phyloP scores from a whole-genome alignment of 2,329 filamentous ascomycete genomes.

The Alternaria ethzedia region DNA sequence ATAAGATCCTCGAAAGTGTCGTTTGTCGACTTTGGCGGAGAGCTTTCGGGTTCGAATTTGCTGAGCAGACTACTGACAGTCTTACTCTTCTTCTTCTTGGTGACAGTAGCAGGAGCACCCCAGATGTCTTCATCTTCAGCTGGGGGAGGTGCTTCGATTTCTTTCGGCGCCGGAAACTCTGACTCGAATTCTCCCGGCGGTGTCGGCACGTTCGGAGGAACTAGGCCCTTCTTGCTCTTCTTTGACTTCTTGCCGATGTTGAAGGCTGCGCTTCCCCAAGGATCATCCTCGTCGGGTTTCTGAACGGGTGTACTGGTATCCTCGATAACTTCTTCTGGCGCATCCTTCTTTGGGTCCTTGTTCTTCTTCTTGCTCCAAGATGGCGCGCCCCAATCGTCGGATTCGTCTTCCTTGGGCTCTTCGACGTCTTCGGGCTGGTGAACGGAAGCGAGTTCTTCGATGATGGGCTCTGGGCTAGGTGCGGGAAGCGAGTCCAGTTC shows the following conservation, averaged over 20 bases:
- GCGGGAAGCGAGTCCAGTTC: constrained; percentile 44
- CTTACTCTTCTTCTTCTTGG: constrained; percentile 45
- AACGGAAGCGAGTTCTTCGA: constrained; percentile 37
- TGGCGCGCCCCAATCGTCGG: constrained; percentile 65
- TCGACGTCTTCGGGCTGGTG: constrained; percentile 58
- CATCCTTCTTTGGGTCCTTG: constrained; percentile 49
- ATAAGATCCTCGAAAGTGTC: constrained; percentile 44
- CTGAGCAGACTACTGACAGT: constrained; percentile 35
- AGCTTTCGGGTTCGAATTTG: constrained; percentile 38
- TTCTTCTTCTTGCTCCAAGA: constrained; percentile 59
- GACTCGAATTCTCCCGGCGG: constrained; percentile 53
- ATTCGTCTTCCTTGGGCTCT: constrained; percentile 57
- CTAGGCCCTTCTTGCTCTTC: constrained; percentile 61
- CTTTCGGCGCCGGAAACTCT: constrained; percentile 57
- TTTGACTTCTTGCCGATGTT: constrained; percentile 60
- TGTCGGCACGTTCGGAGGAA: constrained; percentile 56
- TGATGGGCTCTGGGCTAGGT: constrained; percentile 32
- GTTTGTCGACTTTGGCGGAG: constrained; percentile 40
- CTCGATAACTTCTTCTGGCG: constrained; percentile 47
- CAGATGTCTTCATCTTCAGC: constrained; percentile 46
- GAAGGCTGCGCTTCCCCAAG: constrained; percentile 46
- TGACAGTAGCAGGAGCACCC: constrained; percentile 26
- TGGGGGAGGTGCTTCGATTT: constrained; percentile 53
- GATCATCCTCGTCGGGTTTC: constrained; percentile 52
- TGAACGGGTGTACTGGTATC: constrained; percentile 51